phyloP scores from a whole-genome alignment of 2,329 filamentous ascomycete species.

The Macrophomina phaseolina region DNA sequence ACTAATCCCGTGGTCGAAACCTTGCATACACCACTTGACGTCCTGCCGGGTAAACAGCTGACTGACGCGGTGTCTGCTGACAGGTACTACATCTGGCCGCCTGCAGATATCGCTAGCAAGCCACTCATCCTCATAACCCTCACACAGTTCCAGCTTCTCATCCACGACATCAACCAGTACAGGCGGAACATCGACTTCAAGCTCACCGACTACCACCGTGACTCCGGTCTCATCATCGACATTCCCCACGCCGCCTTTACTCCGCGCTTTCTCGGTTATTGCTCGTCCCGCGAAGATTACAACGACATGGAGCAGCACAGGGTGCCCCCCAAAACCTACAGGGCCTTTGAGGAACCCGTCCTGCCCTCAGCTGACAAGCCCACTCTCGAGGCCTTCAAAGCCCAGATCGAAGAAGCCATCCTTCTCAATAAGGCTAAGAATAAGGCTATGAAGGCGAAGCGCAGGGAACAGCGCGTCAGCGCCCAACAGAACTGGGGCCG shows the following conservation, averaged over 20 bases:
- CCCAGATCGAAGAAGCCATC: constrained; percentile 60
- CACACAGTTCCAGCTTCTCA: constrained; percentile 67
- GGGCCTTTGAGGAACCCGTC: constrained; percentile 31
- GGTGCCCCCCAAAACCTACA: constrained; percentile 33
- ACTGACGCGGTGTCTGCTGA: constrained; percentile 6
- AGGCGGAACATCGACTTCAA: constrained; percentile 60
- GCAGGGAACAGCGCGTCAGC: constrained; percentile 54
- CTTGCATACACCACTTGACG: not conserved
- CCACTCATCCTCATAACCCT: constrained; percentile 72
- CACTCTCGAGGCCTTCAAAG: constrained; percentile 56
- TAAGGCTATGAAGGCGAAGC: constrained; percentile 56
- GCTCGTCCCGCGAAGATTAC: constrained; percentile 53
- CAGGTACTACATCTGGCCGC: constrained; percentile 72
- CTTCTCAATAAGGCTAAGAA: constrained; percentile 58
- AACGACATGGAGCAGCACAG: constrained; percentile 45
- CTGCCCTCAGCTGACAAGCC: constrained; percentile 40
- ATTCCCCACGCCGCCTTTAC: constrained; percentile 68
- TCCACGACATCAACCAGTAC: constrained; percentile 66
- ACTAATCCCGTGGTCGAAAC: not conserved
- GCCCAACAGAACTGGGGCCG: constrained; percentile 60
- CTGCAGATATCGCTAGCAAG: constrained; percentile 48
- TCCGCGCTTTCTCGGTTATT: constrained; percentile 71
- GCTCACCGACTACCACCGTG: constrained; percentile 62
- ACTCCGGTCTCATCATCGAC: constrained; percentile 63
- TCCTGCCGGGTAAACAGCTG: not conserved